Percentiles rank a stretch among this genome's conserved stretches.
phyloP scores from a whole-genome alignment of 768 basidiomycete genomes.

The Podaxis rugospora region DNA sequence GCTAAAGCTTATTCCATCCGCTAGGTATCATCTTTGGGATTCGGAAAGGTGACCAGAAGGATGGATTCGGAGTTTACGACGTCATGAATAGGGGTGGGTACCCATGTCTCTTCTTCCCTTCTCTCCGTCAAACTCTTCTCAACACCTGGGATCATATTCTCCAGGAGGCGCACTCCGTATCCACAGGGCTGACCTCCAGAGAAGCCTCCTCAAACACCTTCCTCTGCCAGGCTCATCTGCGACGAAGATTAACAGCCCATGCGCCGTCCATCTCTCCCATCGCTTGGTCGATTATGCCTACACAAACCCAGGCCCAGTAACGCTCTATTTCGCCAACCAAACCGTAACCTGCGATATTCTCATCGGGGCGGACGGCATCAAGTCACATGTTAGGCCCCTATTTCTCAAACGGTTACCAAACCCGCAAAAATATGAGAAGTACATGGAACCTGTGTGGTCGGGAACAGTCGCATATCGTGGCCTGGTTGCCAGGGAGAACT shows the following conservation, averaged over 20 bases:
- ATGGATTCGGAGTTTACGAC: constrained; percentile 25
- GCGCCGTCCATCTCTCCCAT: constrained; percentile 30
- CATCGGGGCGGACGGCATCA: constrained; percentile 38
- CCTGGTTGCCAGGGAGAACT: constrained; percentile 22
- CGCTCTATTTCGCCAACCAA: constrained; percentile 20
- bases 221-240: constrained; percentile 11
- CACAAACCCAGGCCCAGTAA: constrained; percentile 9
- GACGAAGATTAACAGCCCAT: neutral
- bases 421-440: constrained; percentile 4
- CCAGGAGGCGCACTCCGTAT: constrained; percentile 22
- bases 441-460: constrained; percentile 29
- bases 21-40: constrained; percentile 12
- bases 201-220: constrained; percentile 33
- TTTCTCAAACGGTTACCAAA: constrained; percentile 10
- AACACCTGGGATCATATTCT: neutral
- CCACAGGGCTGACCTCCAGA: constrained; percentile 45
- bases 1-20: neutral
- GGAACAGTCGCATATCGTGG: constrained; percentile 31
- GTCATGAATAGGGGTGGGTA: constrained; percentile 19
- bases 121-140: neutral
- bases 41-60: constrained; percentile 28
- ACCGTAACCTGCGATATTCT: constrained; percentile 29
- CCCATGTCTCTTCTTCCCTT: neutral
- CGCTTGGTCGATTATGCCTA: constrained; percentile 37
- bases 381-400: constrained; percentile 18